These are phyloP conservation scores for Talaromyces islandicus DNA, from an alignment of 2,329 filamentous ascomycete genomes.

Conservation along the genomic window DNA sequence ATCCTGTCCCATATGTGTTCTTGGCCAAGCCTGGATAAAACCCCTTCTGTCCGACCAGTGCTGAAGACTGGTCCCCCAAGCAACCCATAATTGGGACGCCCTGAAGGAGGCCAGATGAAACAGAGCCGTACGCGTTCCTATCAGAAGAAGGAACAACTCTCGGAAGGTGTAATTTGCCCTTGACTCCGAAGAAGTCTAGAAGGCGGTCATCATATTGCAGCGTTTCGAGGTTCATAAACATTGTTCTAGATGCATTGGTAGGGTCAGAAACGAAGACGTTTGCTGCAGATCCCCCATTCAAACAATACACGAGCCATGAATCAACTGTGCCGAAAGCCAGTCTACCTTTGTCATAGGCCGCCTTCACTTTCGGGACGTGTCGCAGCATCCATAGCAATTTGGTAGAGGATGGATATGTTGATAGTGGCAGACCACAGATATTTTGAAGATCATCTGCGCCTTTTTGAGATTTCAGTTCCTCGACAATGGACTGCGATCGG, in stretches of 20 bases:
- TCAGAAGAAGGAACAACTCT: constrained; percentile 77
- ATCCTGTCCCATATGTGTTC: constrained; percentile 87
- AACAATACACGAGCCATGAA: constrained; percentile 76
- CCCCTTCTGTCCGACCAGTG: constrained; percentile 77
- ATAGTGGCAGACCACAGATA: constrained; percentile 74
- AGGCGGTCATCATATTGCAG: constrained; percentile 72
- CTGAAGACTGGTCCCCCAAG: constrained; percentile 78
- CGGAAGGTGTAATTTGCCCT: constrained; percentile 67
- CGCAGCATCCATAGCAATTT: constrained; percentile 79
- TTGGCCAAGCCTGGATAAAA: constrained; percentile 79
- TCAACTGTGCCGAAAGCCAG: constrained; percentile 84
- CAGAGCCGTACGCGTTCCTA: constrained; percentile 60
- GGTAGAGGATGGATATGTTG: constrained; percentile 80
- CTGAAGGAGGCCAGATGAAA: constrained; percentile 59
- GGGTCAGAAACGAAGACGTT: constrained; percentile 77
- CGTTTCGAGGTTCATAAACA: constrained; percentile 85
- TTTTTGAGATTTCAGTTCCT: constrained; percentile 63
- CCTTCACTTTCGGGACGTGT: constrained; percentile 62
- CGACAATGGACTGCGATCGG: constrained; percentile 67
- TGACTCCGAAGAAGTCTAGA: constrained; percentile 72
- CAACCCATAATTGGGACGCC: constrained; percentile 71
- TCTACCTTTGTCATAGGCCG: constrained; percentile 69
- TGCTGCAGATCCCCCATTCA: constrained; percentile 62
- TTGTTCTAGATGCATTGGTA: constrained; percentile 81
- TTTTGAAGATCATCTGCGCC: constrained; percentile 64